Percentiles rank a stretch among this genome's conserved stretches.
Conservation (phyloP, 768 basidiomycete genomes). For the Boletellus ananiceps region DNA sequence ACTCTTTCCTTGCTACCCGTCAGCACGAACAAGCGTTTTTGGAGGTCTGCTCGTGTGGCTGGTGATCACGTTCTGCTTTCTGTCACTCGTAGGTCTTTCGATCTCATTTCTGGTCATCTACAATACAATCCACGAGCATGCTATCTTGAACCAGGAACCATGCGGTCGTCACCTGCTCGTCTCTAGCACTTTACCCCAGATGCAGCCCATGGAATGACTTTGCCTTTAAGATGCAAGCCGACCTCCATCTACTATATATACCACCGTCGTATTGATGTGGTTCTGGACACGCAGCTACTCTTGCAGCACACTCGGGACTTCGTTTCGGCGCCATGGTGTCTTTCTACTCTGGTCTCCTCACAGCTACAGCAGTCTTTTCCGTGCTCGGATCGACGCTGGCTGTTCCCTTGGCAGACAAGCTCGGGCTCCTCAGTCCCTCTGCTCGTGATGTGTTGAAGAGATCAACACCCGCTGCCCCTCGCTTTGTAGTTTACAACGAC, state of each 20-base stretch:
- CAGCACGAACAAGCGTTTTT: neutral
- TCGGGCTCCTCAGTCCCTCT: constrained; percentile 18
- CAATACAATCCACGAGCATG: neutral
- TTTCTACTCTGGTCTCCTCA: constrained; percentile 5
- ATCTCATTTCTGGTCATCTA: neutral
- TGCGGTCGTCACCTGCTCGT: neutral
- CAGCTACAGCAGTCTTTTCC: constrained; percentile 4
- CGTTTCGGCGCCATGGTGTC: constrained; percentile 13
- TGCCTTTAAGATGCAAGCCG: neutral
- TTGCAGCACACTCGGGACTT: constrained; percentile 1
- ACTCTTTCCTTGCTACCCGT: neutral
- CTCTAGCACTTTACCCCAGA: neutral
- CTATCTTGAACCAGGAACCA: neutral
- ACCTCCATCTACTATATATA: constrained; percentile 15
- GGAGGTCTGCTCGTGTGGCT: neutral
- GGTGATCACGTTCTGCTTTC: neutral
- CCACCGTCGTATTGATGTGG: neutral
- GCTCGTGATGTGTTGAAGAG: constrained; percentile 21
- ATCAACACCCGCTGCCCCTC: constrained; percentile 40
- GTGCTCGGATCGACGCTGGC: constrained; percentile 11
- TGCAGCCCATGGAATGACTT: neutral
- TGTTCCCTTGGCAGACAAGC: constrained; percentile 19
- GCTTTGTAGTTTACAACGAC: constrained; percentile 43
- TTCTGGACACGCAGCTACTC: neutral
- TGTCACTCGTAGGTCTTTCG: neutral